Evolutionary conservation across 257 asterid species (phyloP).

Genomic region (Knoxia roxburghii): DNA sequence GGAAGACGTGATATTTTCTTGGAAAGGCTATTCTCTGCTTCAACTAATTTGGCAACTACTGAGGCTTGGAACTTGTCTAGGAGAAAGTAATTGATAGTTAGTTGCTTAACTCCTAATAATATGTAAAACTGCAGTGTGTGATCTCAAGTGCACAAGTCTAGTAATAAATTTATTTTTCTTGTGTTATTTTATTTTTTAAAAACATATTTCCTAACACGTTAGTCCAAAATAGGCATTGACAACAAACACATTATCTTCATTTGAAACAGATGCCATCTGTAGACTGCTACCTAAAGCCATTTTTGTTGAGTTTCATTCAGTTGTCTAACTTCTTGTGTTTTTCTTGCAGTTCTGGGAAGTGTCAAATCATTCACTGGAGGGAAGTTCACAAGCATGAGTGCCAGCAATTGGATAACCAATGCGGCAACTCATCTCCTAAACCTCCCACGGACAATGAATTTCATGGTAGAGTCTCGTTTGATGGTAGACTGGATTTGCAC

Average conservation of each 20-base stretch:
- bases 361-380: conserved; percentile 89
- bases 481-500: conserved; percentile 24
- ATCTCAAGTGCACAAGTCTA: too few relatives aligned
- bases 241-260: not conserved
- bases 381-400: conserved; percentile 85
- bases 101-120: too few relatives aligned
- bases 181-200: too few relatives aligned
- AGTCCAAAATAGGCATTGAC: not conserved
- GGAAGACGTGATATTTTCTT: too few relatives aligned
- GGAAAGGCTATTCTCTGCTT: too few relatives aligned
- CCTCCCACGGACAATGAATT: conserved; percentile 27
- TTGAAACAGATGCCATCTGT: not conserved
- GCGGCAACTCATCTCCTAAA: conserved; percentile 27
- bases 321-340: conserved; percentile 13
- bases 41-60: too few relatives aligned
- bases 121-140: too few relatives aligned
- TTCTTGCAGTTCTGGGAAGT: conserved; percentile 71
- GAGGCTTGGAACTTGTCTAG: too few relatives aligned
- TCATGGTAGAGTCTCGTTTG: conserved; percentile 23
- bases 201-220: not conserved
- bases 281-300: not conserved
- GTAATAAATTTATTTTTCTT: too few relatives aligned
- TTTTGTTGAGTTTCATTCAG: not conserved
- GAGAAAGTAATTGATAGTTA: too few relatives aligned
- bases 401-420: conserved; percentile 46